Evolutionary conservation across 495 filamentous ascomycete genomes (phyloP).

Genomic region (Neurospora hispaniola): DNA sequence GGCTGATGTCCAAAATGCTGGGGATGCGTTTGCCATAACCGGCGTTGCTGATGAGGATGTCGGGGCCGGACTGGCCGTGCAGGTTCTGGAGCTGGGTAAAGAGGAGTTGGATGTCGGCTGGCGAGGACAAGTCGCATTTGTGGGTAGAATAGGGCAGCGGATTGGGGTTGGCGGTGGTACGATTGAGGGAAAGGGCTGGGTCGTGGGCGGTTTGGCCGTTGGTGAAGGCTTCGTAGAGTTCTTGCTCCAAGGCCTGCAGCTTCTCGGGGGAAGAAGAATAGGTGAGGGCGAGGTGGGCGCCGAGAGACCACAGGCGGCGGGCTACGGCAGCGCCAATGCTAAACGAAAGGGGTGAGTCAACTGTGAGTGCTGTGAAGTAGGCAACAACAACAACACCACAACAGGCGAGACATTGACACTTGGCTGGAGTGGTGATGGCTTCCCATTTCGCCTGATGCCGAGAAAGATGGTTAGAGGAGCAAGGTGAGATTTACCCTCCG

Average conservation of each 20-base stretch:
- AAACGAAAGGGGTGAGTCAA: background rate
- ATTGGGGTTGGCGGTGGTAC: background rate
- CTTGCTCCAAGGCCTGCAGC: constrained; percentile 33
- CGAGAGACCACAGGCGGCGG: constrained; percentile 40
- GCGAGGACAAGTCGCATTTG: constrained; percentile 44
- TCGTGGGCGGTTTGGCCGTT: constrained; percentile 17
- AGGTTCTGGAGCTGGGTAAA: constrained; percentile 40
- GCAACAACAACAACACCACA: background rate
- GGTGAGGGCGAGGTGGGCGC: constrained; percentile 49
- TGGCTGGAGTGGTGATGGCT: background rate
- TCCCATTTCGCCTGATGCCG: background rate
- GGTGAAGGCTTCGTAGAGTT: constrained; percentile 15
- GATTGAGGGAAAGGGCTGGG: background rate
- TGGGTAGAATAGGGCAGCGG: constrained; percentile 35
- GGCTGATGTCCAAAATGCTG: constrained; percentile 25
- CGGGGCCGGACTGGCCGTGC: constrained; percentile 43
- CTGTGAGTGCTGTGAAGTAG: background rate
- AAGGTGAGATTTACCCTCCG: constrained; percentile 41
- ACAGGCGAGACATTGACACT: background rate
- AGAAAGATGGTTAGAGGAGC: background rate
- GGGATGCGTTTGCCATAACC: constrained; percentile 24
- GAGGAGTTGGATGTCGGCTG: constrained; percentile 40
- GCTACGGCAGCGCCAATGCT: constrained; percentile 56
- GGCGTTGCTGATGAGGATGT: constrained; percentile 49
- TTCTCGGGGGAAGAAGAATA: constrained; percentile 43